phyloP scores from a whole-genome alignment of 768 basidiomycete species.

The Dictyophora rubrovolvata region DNA sequence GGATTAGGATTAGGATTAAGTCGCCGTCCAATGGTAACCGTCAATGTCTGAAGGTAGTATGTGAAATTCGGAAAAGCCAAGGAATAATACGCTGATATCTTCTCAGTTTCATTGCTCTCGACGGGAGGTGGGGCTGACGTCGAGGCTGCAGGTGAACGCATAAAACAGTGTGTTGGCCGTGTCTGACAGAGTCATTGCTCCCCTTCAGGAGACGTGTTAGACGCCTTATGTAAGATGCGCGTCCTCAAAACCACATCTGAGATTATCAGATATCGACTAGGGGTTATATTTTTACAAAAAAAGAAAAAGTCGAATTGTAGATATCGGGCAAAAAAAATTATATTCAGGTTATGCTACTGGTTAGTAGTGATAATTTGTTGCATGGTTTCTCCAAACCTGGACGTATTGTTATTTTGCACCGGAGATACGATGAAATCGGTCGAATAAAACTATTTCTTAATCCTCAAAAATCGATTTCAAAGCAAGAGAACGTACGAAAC shows the following conservation, averaged over 20 bases:
- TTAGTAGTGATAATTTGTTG: too few species aligned
- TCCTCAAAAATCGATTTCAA: too few species aligned
- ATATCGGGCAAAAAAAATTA: too few species aligned
- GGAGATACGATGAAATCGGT: too few species aligned
- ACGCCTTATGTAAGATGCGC: neutral
- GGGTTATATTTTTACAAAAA: too few species aligned
- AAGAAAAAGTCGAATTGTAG: too few species aligned
- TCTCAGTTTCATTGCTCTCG: conserved; percentile 35
- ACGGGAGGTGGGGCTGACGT: conserved; percentile 8
- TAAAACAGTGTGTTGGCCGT: neutral
- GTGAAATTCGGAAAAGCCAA: conserved; percentile 91
- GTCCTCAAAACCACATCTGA: neutral
- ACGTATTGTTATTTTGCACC: too few species aligned
- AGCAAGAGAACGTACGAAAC: too few species aligned
- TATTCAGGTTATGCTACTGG: too few species aligned
- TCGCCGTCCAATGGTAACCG: conserved; percentile 87
- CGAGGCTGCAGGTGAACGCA: conserved; percentile 5
- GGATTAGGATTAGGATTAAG: conserved; percentile 54
- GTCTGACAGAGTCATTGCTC: neutral
- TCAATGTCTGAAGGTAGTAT: conserved; percentile 94
- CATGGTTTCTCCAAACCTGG: too few species aligned
- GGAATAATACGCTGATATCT: conserved; percentile 88
- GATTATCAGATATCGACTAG: too few species aligned
- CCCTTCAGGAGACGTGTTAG: neutral
- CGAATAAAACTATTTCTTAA: too few species aligned